A percentile compares a stretch with the other conserved stretches of the same genome.
phyloP scores from a whole-genome alignment of 495 filamentous ascomycete species.

The Aeminium ludgeri region DNA sequence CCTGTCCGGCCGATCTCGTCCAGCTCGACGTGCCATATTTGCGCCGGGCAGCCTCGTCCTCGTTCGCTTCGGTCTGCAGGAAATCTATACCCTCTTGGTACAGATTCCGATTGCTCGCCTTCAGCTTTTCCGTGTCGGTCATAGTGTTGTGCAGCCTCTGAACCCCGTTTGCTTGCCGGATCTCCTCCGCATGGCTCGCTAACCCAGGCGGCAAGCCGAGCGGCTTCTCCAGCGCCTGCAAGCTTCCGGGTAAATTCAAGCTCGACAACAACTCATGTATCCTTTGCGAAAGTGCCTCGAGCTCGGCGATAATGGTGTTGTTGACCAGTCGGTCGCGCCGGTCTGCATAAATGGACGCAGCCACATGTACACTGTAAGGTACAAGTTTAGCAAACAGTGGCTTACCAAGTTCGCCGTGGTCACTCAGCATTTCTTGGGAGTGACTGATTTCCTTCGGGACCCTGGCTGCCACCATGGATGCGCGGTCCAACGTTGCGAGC shows the following conservation, averaged over 20 bases:
- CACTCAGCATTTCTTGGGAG: slow-evolving; percentile 60
- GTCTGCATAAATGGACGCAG: slow-evolving; percentile 88
- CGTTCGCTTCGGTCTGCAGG: slow-evolving; percentile 60
- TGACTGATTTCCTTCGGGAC: slow-evolving; percentile 71
- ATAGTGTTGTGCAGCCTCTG: slow-evolving; percentile 57
- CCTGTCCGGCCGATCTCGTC: slow-evolving; percentile 49
- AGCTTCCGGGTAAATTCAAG: slow-evolving; percentile 76
- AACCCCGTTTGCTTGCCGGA: slow-evolving; percentile 80
- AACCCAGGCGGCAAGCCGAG: slow-evolving; percentile 76
- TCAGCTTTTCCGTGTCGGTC: slow-evolving; percentile 73
- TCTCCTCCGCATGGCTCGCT: slow-evolving; percentile 81
- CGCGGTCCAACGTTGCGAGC: slow-evolving; percentile 68
- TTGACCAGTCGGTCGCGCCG: slow-evolving; percentile 77
- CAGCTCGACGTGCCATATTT: slow-evolving; percentile 86
- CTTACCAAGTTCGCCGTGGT: slow-evolving; percentile 61
- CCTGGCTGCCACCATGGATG: slow-evolving; percentile 68
- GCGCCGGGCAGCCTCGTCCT: slow-evolving; percentile 54
- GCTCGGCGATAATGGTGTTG: slow-evolving; percentile 62
- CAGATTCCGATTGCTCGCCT: slow-evolving; percentile 50
- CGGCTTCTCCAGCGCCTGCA: slow-evolving; percentile 90
- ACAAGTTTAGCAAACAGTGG: slow-evolving; percentile 83
- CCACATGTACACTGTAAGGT: slow-evolving; percentile 87
- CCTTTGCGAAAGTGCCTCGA: slow-evolving; percentile 65
- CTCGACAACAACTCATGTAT: slow-evolving; percentile 68
- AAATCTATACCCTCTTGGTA: slow-evolving; percentile 71